A percentile compares a stretch with the other conserved stretches of the same genome.
phyloP scores from a whole-genome alignment of 805 yeast species.

The Brettanomyces sp. region DNA sequence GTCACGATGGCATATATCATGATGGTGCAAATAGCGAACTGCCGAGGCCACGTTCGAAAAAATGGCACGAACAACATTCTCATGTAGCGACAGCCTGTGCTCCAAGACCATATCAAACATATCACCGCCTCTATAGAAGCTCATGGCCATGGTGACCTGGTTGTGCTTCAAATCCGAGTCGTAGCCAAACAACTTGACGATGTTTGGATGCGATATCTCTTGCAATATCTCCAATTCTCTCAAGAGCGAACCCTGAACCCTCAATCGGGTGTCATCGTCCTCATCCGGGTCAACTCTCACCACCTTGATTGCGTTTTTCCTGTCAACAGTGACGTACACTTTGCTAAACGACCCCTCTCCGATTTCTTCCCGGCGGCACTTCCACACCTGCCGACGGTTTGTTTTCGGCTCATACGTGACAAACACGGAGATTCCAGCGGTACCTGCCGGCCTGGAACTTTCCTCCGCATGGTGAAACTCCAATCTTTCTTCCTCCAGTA shows the following conservation, averaged over 20 bases:
- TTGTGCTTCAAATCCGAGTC: slow-evolving; percentile 21
- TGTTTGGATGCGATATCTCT: slow-evolving; percentile 55
- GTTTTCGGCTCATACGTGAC: slow-evolving; percentile 1
- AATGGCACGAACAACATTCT: slow-evolving; percentile 46
- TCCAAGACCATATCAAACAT: slow-evolving; percentile 52
- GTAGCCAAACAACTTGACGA: slow-evolving; percentile 52
- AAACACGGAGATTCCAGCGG: neutral
- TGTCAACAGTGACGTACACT: slow-evolving; percentile 39
- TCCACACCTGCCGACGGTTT: neutral
- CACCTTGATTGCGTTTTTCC: slow-evolving; percentile 62
- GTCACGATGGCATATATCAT: slow-evolving; percentile 78
- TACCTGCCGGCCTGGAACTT: neutral
- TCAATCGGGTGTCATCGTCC: slow-evolving; percentile 31
- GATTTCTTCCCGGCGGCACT: slow-evolving; percentile 24
- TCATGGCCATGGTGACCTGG: slow-evolving; percentile 45
- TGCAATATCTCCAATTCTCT: slow-evolving; percentile 67
- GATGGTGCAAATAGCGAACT: slow-evolving; percentile 58
- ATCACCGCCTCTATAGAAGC: slow-evolving; percentile 82
- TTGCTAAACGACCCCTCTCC: slow-evolving; percentile 67
- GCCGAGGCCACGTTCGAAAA: slow-evolving; percentile 67
- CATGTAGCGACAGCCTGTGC: slow-evolving; percentile 32
- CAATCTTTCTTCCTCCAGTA: slow-evolving; percentile 6
- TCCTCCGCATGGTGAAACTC: neutral
- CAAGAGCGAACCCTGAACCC: slow-evolving; percentile 53
- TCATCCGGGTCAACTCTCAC: slow-evolving; percentile 24